Evolutionary conservation across 331 rosid species (phyloP).

Genomic region (Quercus tomentella): DNA sequence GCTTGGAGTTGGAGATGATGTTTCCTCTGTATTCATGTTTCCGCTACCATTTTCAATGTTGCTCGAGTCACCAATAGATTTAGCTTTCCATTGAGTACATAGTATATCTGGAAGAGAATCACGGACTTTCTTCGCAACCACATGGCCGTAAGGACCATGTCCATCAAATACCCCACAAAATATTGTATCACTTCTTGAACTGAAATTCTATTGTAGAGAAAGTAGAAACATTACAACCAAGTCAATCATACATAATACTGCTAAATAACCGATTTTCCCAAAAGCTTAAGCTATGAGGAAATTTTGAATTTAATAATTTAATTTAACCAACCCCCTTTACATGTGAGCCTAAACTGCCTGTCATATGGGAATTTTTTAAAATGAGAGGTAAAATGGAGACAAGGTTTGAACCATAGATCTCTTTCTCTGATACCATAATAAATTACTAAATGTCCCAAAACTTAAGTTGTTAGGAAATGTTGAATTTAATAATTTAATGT

Average conservation of each 20-base stretch:
- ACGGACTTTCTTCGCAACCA: constrained; percentile 54
- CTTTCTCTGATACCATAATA: too few species aligned
- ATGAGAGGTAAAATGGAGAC: too few species aligned
- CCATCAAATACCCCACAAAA: constrained; percentile 70
- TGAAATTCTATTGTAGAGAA: constrained; percentile 30
- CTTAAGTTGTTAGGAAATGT: too few species aligned
- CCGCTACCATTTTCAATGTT: constrained; percentile 2
- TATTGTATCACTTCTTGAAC: constrained; percentile 33
- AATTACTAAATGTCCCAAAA: too few species aligned
- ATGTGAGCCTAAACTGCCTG: too few species aligned
- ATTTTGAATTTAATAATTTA: too few species aligned
- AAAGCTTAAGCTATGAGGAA: too few species aligned
- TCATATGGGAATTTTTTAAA: too few species aligned
- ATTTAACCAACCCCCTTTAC: too few species aligned
- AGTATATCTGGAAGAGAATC: constrained; percentile 50
- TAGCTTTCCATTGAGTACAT: constrained; percentile 39
- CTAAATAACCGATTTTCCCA: too few species aligned
- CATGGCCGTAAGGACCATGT: constrained; percentile 57
- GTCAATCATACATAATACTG: not conserved
- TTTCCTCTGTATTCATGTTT: constrained; percentile 9
- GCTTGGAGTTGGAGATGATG: constrained; percentile 24
- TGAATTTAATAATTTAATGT: too few species aligned
- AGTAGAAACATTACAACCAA: constrained; percentile 1
- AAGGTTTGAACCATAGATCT: too few species aligned
- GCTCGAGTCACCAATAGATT: constrained; percentile 10